Conservation (phyloP, 2,329 filamentous ascomycete genomes). For the Epichloe festucae region DNA sequence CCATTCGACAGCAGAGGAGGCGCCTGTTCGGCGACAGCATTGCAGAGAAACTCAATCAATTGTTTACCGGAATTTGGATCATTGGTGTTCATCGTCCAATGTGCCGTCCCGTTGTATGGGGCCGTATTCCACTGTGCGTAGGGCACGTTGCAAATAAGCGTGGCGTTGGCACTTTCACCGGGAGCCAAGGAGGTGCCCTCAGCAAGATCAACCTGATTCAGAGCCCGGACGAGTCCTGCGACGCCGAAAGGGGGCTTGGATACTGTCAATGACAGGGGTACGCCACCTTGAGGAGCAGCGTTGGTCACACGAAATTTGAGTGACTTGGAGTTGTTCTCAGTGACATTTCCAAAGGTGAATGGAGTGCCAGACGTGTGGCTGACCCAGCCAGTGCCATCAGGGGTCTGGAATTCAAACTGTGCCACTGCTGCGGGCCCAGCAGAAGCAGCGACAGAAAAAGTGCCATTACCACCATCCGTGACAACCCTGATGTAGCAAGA, state of each 20-base stretch:
- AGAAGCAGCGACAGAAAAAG: conserved; percentile 34
- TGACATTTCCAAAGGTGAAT: conserved; percentile 44
- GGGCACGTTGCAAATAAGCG: conserved; percentile 40
- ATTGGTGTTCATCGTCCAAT: conserved; percentile 46
- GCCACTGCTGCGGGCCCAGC: conserved; percentile 36
- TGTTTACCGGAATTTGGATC: conserved; percentile 40
- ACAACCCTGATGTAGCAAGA: conserved; percentile 33
- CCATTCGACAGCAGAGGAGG: conserved; percentile 32
- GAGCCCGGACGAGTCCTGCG: conserved; percentile 37
- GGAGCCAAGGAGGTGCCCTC: conserved; percentile 39
- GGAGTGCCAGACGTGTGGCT: conserved; percentile 26
- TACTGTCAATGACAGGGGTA: conserved; percentile 40
- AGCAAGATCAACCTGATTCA: conserved; percentile 42
- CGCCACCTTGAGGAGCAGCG: conserved; percentile 29
- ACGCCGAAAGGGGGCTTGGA: conserved; percentile 48
- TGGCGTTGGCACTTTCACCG: conserved; percentile 37
- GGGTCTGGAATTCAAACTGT: conserved; percentile 40
- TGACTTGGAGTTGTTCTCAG: conserved; percentile 33
- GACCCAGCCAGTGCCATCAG: conserved; percentile 38
- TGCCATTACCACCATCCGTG: conserved; percentile 35
- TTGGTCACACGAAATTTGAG: conserved; percentile 43
- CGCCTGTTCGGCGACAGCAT: conserved; percentile 38
- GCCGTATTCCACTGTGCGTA: conserved; percentile 44
- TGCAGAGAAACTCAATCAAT: conserved; percentile 37
- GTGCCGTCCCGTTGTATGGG: conserved; percentile 32